Conservation (phyloP, 176 grass and related monocot genomes). For the Zizania latifolia region DNA sequence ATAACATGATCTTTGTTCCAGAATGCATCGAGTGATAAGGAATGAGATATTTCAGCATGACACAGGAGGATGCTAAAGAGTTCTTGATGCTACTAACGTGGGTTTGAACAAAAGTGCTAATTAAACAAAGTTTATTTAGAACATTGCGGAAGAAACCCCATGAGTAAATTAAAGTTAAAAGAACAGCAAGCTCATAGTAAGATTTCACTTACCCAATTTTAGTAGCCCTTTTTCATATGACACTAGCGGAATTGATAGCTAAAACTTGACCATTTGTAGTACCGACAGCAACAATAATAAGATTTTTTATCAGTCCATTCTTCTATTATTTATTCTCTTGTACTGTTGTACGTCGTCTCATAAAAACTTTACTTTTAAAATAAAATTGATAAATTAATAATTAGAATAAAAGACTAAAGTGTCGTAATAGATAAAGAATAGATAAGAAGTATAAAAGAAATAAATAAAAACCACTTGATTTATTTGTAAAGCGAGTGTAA, state of each 20-base stretch:
- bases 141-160: neutral
- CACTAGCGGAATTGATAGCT: constrained; percentile 33
- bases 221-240: constrained; percentile 24
- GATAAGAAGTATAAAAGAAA: no score
- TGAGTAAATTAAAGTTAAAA: neutral
- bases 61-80: neutral
- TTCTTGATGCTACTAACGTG: neutral
- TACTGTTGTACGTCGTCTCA: no score
- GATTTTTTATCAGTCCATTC: no score
- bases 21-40: neutral
- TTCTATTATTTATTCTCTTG: no score
- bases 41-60: neutral
- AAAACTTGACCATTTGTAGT: constrained; percentile 40
- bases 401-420: no score
- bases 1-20: neutral
- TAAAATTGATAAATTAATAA: no score
- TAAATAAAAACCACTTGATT: no score
- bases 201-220: constrained; percentile 36
- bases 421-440: no score
- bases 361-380: no score
- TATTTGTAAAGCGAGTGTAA: no score
- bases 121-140: neutral
- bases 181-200: neutral
- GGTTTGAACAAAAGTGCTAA: neutral
- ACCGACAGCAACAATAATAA: constrained; percentile 41